Conservation (phyloP, 371 early-diverging fungal genomes). For the Chytridiales sp. region DNA sequence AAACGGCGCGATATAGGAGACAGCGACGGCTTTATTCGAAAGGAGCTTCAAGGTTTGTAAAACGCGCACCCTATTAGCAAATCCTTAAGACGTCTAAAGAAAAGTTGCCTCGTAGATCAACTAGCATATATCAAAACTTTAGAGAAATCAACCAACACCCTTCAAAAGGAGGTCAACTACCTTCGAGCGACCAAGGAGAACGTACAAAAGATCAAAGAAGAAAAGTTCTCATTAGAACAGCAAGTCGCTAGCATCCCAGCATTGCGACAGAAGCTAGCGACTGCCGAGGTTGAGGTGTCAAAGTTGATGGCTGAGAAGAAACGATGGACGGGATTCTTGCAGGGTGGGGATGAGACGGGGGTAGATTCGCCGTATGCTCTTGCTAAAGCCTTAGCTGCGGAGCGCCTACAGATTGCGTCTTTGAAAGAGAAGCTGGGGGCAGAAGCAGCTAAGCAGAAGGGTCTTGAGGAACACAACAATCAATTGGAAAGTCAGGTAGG, state of each 20-base stretch:
- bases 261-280: conserved; percentile 30
- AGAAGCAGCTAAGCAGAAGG: conserved; percentile 22
- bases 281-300: conserved; percentile 33
- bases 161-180: conserved; percentile 29
- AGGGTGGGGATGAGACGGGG: conserved; percentile 21
- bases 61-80: not conserved
- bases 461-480: conserved; percentile 18
- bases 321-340: conserved; percentile 41
- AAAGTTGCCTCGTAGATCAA: conserved; percentile 34
- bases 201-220: conserved; percentile 42
- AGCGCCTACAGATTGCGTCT: conserved; percentile 37
- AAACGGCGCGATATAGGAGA: not conserved
- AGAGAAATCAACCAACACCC: conserved; percentile 40
- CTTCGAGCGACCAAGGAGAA: conserved; percentile 32
- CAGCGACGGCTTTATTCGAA: conserved; percentile 8
- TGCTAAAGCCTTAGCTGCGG: conserved; percentile 41
- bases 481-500: conserved; percentile 30
- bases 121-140: conserved; percentile 39
- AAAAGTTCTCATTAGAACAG: conserved; percentile 37
- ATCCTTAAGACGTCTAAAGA: not conserved
- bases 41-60: conserved; percentile 26
- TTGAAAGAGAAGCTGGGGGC: conserved; percentile 38
- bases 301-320: conserved; percentile 46
- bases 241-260: conserved; percentile 34
- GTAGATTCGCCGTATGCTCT: conserved; percentile 46